Conservation (phyloP, 164 flowering plant species). For the Piper longum region DNA sequence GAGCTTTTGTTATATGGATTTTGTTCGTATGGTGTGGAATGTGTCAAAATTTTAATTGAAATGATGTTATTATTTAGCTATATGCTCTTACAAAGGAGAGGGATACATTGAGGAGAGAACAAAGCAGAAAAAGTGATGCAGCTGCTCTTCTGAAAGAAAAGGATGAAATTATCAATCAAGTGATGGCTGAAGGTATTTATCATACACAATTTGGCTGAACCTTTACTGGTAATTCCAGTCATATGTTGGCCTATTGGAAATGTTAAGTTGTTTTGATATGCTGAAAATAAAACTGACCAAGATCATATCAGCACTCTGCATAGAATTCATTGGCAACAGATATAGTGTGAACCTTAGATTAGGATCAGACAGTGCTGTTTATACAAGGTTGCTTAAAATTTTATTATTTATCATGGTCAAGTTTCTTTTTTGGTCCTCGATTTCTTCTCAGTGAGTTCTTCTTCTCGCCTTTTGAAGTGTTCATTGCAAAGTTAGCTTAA, state of each 20-base stretch:
- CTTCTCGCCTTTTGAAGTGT: no score
- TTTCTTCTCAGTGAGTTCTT: no score
- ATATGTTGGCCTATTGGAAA: neutral
- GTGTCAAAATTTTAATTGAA: neutral
- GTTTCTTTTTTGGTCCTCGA: no score
- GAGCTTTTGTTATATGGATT: neutral
- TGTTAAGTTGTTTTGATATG: no score
- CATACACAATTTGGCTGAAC: neutral
- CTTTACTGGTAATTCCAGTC: neutral
- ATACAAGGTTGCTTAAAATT: no score
- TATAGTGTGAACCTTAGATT: no score
- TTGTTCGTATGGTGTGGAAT: neutral
- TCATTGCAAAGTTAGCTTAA: no score
- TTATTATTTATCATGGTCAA: no score
- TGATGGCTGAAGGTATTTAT: slow-evolving; percentile 95
- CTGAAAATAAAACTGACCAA: no score
- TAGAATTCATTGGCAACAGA: no score
- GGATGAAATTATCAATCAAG: slow-evolving; percentile 96
- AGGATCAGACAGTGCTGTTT: no score
- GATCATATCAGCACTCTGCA: no score
- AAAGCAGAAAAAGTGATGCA: slow-evolving; percentile 83
- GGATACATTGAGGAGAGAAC: slow-evolving; percentile 94
- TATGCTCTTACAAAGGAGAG: slow-evolving; percentile 96
- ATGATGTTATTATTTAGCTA: slow-evolving; percentile 26
- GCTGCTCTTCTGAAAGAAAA: slow-evolving; percentile 97